Percentiles rank a stretch among this genome's conserved stretches.
Conservation (phyloP, 345 rosid species). For the Hypericum perforatum region DNA sequence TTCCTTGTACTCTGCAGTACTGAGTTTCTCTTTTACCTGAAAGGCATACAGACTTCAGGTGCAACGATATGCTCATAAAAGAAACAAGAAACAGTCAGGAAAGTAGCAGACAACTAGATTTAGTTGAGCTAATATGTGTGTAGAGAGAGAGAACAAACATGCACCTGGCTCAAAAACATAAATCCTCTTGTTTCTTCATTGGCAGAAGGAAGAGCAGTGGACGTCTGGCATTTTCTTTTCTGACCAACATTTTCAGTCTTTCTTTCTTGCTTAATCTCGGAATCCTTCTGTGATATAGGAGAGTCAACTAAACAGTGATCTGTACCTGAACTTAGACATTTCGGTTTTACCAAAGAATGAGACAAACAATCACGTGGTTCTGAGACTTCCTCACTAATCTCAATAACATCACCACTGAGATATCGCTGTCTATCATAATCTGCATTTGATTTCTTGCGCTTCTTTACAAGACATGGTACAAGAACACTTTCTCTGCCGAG, state of each 20-base stretch:
- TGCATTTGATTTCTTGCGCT: slow-evolving; percentile 33
- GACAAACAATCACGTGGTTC: slow-evolving; percentile 18
- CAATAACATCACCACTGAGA: slow-evolving; percentile 10
- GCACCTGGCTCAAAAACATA: slow-evolving; percentile 64
- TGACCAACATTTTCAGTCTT: slow-evolving; percentile 11
- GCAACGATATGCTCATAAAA: background rate
- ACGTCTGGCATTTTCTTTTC: slow-evolving; percentile 19
- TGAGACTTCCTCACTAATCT: slow-evolving; percentile 19
- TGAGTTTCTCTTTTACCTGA: slow-evolving; percentile 71
- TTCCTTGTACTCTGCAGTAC: slow-evolving; percentile 60
- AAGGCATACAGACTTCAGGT: background rate
- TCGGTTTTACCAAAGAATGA: slow-evolving; percentile 25
- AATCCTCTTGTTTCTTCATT: slow-evolving; percentile 63
- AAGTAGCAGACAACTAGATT: no score
- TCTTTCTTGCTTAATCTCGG: slow-evolving; percentile 11
- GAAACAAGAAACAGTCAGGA: background rate
- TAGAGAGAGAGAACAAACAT: no score
- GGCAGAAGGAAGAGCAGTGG: slow-evolving; percentile 21
- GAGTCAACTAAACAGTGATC: slow-evolving; percentile 28
- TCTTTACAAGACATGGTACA: slow-evolving; percentile 38
- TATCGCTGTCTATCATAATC: slow-evolving; percentile 17
- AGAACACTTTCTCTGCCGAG: slow-evolving; percentile 28
- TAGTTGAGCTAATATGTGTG: no score
- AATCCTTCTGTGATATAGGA: slow-evolving; percentile 19
- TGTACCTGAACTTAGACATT: slow-evolving; percentile 17